These are phyloP conservation scores for Cadophora sp. DNA, from an alignment of 2,329 filamentous ascomycete species.

Conservation along the genomic window DNA sequence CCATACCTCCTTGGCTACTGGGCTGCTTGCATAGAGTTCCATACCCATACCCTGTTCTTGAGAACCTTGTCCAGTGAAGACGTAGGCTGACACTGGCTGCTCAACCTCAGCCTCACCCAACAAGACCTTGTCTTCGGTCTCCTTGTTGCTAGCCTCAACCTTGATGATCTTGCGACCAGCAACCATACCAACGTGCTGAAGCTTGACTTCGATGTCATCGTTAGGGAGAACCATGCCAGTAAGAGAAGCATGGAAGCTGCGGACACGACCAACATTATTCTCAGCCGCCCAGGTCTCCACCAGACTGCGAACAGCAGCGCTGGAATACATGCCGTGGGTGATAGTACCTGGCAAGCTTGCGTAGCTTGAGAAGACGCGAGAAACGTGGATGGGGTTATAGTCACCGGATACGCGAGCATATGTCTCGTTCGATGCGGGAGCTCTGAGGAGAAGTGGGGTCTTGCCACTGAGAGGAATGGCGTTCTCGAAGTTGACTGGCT, in stretches of 20 bases:
- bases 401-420: slow-evolving; percentile 98
- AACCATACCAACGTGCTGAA: slow-evolving; percentile 98
- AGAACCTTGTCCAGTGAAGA: slow-evolving; percentile 97
- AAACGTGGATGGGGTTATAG: slow-evolving; percentile 99
- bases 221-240: slow-evolving; percentile 99
- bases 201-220: slow-evolving; percentile 91
- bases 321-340: slow-evolving; percentile 99
- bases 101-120: slow-evolving; percentile 96
- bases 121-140: slow-evolving; percentile 95
- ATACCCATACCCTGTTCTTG: slow-evolving; percentile 99
- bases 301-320: slow-evolving; percentile 91
- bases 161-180: slow-evolving; percentile 99
- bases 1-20: slow-evolving; percentile 97
- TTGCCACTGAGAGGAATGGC: slow-evolving; percentile 94
- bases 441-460: slow-evolving; percentile 85
- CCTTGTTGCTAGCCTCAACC: slow-evolving; percentile 93
- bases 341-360: slow-evolving; percentile 96
- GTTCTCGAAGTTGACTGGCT: slow-evolving; percentile 97
- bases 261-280: slow-evolving; percentile 96
- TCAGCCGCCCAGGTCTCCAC: slow-evolving; percentile 99
- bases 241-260: slow-evolving; percentile 94
- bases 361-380: slow-evolving; percentile 93
- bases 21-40: slow-evolving; percentile 94
- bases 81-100: slow-evolving; percentile 94
- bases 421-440: slow-evolving; percentile 95